Conservation (phyloP, 257 asterid species). For the Solanum pennellii region DNA sequence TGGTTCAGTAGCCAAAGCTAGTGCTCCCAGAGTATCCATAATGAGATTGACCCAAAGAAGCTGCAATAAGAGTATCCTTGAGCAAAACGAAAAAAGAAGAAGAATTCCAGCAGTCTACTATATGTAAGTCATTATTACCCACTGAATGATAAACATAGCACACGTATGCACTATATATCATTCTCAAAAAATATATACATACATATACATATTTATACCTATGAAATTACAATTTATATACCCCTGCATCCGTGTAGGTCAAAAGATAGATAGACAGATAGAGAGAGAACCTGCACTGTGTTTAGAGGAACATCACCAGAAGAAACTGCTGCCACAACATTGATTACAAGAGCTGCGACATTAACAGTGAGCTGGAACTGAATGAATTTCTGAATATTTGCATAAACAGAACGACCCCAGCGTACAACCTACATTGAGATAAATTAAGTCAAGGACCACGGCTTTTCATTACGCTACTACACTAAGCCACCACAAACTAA, state of each 20-base stretch:
- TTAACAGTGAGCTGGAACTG: constrained; percentile 99
- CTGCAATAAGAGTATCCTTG: constrained; percentile 22
- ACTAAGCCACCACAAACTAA: not conserved
- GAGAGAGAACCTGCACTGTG: constrained; percentile 67
- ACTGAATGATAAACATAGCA: not conserved
- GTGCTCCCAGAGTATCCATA: constrained; percentile 98
- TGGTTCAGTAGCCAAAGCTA: constrained; percentile 98
- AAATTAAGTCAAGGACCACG: not conserved
- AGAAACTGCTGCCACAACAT: constrained; percentile 78
- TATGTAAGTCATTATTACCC: not conserved
- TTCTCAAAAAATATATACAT: not conserved
- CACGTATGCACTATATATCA: not conserved
- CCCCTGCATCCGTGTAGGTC: not conserved
- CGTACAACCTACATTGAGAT: constrained; percentile 67
- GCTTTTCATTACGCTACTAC: not conserved
- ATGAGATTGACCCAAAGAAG: constrained; percentile 96
- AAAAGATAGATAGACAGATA: not conserved
- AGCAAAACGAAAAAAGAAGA: not conserved
- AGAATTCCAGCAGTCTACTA: not conserved
- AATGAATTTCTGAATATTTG: constrained; percentile 91
- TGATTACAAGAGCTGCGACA: constrained; percentile 80
- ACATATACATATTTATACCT: not conserved
- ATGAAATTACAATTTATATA: not conserved
- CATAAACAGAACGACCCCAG: constrained; percentile 99
- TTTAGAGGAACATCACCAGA: constrained; percentile 86